Evolutionary conservation across 1,284 basidiomycete species (phyloP).

Genomic region (Amylostereum areolatum): DNA sequence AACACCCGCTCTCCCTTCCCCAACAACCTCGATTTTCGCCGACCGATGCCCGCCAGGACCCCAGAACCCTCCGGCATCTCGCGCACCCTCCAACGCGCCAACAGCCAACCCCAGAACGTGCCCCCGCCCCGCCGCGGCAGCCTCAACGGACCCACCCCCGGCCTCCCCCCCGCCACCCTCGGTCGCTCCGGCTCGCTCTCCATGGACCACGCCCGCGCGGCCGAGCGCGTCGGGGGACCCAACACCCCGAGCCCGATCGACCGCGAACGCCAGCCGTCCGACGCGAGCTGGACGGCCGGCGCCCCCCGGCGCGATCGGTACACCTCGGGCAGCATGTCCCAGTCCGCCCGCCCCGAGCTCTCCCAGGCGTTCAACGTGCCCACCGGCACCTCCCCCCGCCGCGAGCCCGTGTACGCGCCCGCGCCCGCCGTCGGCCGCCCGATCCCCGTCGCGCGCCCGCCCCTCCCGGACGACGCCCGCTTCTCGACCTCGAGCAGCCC

Average conservation of each 20-base stretch:
- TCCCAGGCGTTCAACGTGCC: too few relatives aligned
- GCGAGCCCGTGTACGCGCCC: too few relatives aligned
- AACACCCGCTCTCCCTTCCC: too few relatives aligned
- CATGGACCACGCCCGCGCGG: slow-evolving; percentile 1
- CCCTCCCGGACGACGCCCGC: slow-evolving; percentile 6
- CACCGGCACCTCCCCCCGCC: neutral
- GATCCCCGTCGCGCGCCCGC: slow-evolving; percentile 7
- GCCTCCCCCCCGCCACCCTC: slow-evolving; percentile 5
- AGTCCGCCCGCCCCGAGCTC: too few relatives aligned
- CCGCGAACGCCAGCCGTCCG: neutral
- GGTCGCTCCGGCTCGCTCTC: slow-evolving; percentile 10
- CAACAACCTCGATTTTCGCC: too few relatives aligned
- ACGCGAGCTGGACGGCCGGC: too few relatives aligned
- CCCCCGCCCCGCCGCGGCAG: slow-evolving; percentile 11
- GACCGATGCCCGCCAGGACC: slow-evolving; percentile 2
- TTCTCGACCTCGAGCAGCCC: slow-evolving; percentile 13
- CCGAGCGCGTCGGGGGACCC: neutral
- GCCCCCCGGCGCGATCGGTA: too few relatives aligned
- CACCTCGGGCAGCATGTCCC: too few relatives aligned
- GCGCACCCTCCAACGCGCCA: slow-evolving; percentile 13
- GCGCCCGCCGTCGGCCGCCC: slow-evolving; percentile 7
- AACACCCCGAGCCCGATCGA: neutral
- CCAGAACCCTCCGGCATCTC: slow-evolving; percentile 14
- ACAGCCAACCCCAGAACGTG: slow-evolving; percentile 7
- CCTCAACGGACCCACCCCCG: slow-evolving; percentile 5